phyloP scores from a whole-genome alignment of 192 early-diverging fungal genomes.

The Coemansia sp. region DNA sequence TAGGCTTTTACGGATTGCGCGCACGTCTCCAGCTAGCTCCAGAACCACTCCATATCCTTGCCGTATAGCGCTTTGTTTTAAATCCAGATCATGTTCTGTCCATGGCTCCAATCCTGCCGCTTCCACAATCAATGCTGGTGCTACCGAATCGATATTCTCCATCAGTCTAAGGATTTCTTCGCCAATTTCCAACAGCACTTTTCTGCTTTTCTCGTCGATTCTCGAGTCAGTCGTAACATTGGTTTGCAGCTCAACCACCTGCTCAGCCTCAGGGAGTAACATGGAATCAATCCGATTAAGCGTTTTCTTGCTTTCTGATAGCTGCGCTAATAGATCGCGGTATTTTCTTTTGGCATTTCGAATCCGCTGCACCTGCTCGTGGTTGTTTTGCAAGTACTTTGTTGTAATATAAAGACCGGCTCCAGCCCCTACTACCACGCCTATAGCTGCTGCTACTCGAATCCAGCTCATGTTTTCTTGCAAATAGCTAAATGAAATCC shows the following conservation, averaged over 20 bases:
- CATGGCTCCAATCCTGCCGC: constrained; percentile 50
- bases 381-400: constrained; percentile 26
- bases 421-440: constrained; percentile 19
- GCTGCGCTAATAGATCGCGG: constrained; percentile 23
- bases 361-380: constrained; percentile 19
- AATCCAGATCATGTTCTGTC: constrained; percentile 36
- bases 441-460: constrained; percentile 3
- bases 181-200: constrained; percentile 21
- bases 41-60: constrained; percentile 32
- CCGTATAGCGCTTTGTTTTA: constrained; percentile 14
- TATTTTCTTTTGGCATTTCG: constrained; percentile 35
- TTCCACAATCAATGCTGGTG: constrained; percentile 41
- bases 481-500: no score
- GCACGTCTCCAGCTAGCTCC: constrained; percentile 36
- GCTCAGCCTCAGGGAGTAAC: constrained; percentile 17
- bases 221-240: not conserved
- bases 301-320: constrained; percentile 38
- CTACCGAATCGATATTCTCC: constrained; percentile 46
- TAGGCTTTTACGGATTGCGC: constrained; percentile 38
- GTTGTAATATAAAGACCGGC: constrained; percentile 16
- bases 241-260: constrained; percentile 6
- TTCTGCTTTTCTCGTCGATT: constrained; percentile 4
- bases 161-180: constrained; percentile 38
- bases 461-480: not conserved
- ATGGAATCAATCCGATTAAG: constrained; percentile 31